Conservation (phyloP, 1,284 basidiomycete species). For the Cutaneotrichosporon cyanovorans region DNA sequence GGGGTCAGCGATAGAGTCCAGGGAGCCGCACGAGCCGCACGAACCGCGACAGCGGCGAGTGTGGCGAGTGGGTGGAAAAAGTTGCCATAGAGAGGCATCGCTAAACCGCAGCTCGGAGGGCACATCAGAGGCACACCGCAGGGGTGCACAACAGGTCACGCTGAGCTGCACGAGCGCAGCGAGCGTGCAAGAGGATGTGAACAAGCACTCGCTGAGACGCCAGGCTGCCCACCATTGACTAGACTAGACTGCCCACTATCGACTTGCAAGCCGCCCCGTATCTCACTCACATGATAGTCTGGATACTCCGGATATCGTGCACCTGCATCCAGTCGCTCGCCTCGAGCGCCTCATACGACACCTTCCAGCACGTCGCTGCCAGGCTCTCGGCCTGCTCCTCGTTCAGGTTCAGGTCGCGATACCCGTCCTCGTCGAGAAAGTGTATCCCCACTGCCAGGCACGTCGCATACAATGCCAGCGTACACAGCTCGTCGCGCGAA, state of each 20-base stretch:
- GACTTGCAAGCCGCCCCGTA: fast-evolving
- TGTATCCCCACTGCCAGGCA: constrained; percentile 22
- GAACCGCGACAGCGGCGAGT: too few relatives aligned
- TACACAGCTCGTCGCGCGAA: constrained; percentile 16
- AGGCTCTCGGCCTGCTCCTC: constrained; percentile 26
- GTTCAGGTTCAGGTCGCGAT: constrained; percentile 25
- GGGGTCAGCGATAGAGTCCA: constrained; percentile 3
- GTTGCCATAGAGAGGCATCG: too few relatives aligned
- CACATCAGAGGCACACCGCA: too few relatives aligned
- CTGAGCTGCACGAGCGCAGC: too few relatives aligned
- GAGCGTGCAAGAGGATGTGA: too few relatives aligned
- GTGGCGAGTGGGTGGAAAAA: too few relatives aligned
- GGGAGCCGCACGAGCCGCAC: too few relatives aligned
- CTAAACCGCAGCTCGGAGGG: too few relatives aligned
- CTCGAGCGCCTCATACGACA: constrained; percentile 20
- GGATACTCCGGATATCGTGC: constrained; percentile 20
- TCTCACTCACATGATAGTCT: constrained; percentile 21
- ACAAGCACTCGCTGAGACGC: too few relatives aligned
- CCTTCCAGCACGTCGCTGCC: constrained; percentile 24
- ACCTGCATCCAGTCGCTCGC: constrained; percentile 27
- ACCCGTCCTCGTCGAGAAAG: constrained; percentile 21
- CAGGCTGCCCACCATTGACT: too few relatives aligned
- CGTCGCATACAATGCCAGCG: constrained; percentile 19
- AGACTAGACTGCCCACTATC: too few relatives aligned
- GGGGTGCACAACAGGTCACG: too few relatives aligned